Evolutionary conservation across 75 land plant genomes (phyloP).

Genomic region (Pinus taeda): DNA sequence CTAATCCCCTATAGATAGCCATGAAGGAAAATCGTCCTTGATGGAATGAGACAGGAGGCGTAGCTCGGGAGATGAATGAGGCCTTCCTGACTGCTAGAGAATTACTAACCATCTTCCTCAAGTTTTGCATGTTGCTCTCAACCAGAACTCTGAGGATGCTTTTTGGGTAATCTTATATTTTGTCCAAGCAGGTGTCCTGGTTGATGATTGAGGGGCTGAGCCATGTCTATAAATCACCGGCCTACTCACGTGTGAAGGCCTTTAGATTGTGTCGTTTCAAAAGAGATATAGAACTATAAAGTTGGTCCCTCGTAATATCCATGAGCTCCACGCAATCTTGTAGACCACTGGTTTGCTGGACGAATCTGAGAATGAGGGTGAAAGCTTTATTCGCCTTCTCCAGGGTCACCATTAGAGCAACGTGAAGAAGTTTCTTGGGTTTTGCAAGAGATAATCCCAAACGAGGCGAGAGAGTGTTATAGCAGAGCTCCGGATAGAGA

Average conservation of each 20-base stretch:
- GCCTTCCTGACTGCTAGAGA: neutral
- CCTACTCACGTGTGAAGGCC: too few species aligned
- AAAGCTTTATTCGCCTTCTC: neutral
- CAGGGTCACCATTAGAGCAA: neutral
- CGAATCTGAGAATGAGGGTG: neutral
- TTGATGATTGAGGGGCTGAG: neutral
- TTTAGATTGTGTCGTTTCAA: neutral
- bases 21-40: slow-evolving; percentile 13
- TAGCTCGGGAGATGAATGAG: neutral
- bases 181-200: neutral
- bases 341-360: neutral
- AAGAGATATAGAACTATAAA: neutral
- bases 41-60: slow-evolving; percentile 8
- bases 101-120: neutral
- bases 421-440: neutral
- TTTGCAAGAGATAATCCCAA: neutral
- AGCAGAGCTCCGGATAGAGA: slow-evolving; percentile 1
- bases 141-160: neutral
- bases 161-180: neutral
- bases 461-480: neutral
- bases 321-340: neutral
- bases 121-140: neutral
- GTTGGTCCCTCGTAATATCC: neutral
- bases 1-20: slow-evolving; percentile 22
- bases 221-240: neutral